A percentile compares a stretch with the other conserved stretches of the same genome.
phyloP scores from a whole-genome alignment of 768 basidiomycete genomes.

The Paxillus ammoniavirescens region DNA sequence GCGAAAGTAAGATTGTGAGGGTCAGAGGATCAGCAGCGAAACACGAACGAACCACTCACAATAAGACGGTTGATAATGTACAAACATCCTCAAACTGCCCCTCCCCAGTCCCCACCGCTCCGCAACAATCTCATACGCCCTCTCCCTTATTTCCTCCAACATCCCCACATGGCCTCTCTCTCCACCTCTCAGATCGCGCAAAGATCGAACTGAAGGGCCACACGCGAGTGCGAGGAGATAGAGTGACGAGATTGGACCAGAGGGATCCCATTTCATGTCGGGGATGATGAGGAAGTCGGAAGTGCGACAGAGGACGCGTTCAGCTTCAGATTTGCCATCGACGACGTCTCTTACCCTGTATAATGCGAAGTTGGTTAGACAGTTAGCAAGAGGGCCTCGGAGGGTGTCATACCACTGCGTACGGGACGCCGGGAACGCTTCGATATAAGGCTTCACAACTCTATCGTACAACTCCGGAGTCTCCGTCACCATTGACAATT shows the following conservation, averaged over 20 bases:
- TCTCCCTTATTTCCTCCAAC: constrained; percentile 60
- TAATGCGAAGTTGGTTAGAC: not conserved
- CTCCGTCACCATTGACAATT: constrained; percentile 71
- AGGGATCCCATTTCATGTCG: constrained; percentile 97
- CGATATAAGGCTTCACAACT: constrained; percentile 77
- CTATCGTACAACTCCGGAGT: constrained; percentile 73
- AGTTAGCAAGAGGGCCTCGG: not conserved
- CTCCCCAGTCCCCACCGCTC: constrained; percentile 64
- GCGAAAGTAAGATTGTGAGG: not conserved
- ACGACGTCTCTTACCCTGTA: constrained; percentile 86
- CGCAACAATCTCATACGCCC: constrained; percentile 51
- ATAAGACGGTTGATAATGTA: constrained; percentile 97
- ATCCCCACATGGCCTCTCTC: constrained; percentile 57
- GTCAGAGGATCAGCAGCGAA: not conserved
- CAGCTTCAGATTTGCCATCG: constrained; percentile 68
- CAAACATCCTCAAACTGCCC: constrained; percentile 70
- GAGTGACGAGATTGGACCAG: constrained; percentile 56
- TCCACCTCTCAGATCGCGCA: constrained; percentile 66
- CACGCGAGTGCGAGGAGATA: constrained; percentile 83
- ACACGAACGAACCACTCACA: constrained; percentile 51
- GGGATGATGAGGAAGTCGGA: constrained; percentile 78
- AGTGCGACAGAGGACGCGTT: constrained; percentile 66
- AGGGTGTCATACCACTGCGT: constrained; percentile 66
- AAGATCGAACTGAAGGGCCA: constrained; percentile 57
- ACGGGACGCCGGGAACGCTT: constrained; percentile 68